Evolutionary conservation across 108 stramenopile species (phyloP), one percentile per base, ranked within the genome.

Genomic region (Fistulifera pelliculosa): DNA sequence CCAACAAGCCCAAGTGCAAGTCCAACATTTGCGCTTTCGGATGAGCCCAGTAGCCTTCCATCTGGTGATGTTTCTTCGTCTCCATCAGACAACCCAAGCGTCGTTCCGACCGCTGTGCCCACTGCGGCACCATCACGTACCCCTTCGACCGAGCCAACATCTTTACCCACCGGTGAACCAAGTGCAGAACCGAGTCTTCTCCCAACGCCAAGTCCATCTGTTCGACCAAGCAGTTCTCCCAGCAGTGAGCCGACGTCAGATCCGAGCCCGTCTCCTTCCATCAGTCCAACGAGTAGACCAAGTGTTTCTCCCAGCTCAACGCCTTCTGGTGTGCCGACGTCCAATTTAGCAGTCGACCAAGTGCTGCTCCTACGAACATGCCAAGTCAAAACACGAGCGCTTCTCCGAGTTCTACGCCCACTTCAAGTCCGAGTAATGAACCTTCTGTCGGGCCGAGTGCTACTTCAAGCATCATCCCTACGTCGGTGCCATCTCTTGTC

Each of bases 251-350:
- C 40, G 10, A 13, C 40, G n/a, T n/a, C n/a, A n/a, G n/a, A n/a
- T n/a, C n/a, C n/a, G n/a, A n/a, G n/a, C 40, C 14, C 40, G 40
- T 41, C 40, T 41, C 40, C 40, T 41, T 41, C 40, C 40, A 13
- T 41, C 14, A 41, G 40, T 41, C 40, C 40, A 41, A 13, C 40
- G 10, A 41, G 40, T 14, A 10, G 14, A 13, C 40, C 40, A 41
- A 13, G 12, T 14, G 14, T 10, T 10, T 14, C 10, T 13, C 40
- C 40, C 14, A 41, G 40, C 14, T 41, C 40, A 14, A 41, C 40
- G 40, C 40, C 40, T 13, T 41, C 40, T 14, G 51, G 14, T 41
- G 40, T 14, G 14, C 10, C 40, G 12, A 13, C 10, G 40, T 14
- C 14, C 40, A 13, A 41, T 14, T 13, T 14, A 14, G 10, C 7